Evolutionary conservation across 495 filamentous ascomycete genomes (phyloP).

Genomic region (Lasiosphaeria hispida): DNA sequence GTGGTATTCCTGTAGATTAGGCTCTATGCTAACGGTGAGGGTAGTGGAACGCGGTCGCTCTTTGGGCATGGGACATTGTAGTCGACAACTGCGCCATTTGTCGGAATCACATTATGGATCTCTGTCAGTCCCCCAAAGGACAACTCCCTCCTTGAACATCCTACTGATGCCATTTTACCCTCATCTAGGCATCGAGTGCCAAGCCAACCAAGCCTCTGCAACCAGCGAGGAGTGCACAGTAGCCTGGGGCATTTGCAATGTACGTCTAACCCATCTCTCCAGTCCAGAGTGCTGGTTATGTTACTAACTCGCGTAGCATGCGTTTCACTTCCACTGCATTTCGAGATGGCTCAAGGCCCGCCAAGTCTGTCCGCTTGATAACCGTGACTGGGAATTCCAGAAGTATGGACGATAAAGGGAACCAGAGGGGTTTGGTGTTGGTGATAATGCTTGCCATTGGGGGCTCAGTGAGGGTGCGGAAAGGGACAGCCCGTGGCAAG

Average conservation of each 20-base stretch:
- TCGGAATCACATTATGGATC: slow-evolving; percentile 99
- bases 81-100: slow-evolving; percentile 99
- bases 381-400: slow-evolving; percentile 99
- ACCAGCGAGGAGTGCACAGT: slow-evolving; percentile 98
- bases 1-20: neutral
- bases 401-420: slow-evolving; percentile 75
- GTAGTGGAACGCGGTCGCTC: slow-evolving; percentile 97
- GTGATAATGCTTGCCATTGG: neutral
- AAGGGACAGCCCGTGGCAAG: neutral
- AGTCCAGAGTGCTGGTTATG: neutral
- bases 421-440: neutral
- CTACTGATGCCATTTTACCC: slow-evolving; percentile 7
- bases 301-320: slow-evolving; percentile 62
- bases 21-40: slow-evolving; percentile 13
- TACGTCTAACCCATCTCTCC: slow-evolving; percentile 33
- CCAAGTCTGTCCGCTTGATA: slow-evolving; percentile 96
- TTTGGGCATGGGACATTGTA: slow-evolving; percentile 99
- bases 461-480: no score
- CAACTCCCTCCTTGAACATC: neutral
- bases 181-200: slow-evolving; percentile 85
- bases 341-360: slow-evolving; percentile 99
- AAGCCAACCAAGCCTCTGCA: slow-evolving; percentile 98
- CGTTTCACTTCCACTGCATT: slow-evolving; percentile 99
- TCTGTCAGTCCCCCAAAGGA: slow-evolving; percentile 59
- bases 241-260: slow-evolving; percentile 99